phyloP scores from a whole-genome alignment of 768 basidiomycete genomes.

The Lyophyllum decastes region DNA sequence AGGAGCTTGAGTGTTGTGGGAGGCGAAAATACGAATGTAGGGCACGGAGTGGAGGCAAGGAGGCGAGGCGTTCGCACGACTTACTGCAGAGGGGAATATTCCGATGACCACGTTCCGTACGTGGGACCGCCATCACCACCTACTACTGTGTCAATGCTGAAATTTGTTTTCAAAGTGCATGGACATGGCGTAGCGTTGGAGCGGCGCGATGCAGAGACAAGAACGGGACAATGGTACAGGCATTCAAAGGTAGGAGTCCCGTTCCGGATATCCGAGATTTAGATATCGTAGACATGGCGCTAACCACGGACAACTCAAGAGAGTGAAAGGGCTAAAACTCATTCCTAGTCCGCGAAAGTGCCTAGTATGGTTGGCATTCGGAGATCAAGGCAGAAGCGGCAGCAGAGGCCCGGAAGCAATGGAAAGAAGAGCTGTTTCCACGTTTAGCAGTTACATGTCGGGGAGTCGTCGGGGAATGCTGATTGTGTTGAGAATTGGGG shows the following conservation, averaged over 20 bases:
- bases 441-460: constrained; percentile 24
- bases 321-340: neutral
- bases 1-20: constrained; percentile 11
- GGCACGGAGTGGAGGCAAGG: neutral
- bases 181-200: neutral
- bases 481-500: constrained; percentile 47
- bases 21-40: constrained; percentile 13
- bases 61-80: constrained; percentile 7
- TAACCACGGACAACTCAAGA: too few relatives aligned
- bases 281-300: neutral
- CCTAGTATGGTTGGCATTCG: neutral
- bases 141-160: neutral
- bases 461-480: constrained; percentile 34
- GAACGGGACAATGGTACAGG: neutral
- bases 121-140: too few relatives aligned
- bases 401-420: constrained; percentile 2
- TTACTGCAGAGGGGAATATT: constrained; percentile 2
- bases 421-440: constrained; percentile 4
- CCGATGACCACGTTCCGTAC: constrained; percentile 1
- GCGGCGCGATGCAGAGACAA: neutral
- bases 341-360: constrained; percentile 1
- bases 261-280: neutral
- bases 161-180: neutral
- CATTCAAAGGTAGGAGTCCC: neutral
- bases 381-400: neutral